These are phyloP conservation scores for Asclepias syriaca DNA, from an alignment of 257 asterid genomes.

Conservation along the genomic window DNA sequence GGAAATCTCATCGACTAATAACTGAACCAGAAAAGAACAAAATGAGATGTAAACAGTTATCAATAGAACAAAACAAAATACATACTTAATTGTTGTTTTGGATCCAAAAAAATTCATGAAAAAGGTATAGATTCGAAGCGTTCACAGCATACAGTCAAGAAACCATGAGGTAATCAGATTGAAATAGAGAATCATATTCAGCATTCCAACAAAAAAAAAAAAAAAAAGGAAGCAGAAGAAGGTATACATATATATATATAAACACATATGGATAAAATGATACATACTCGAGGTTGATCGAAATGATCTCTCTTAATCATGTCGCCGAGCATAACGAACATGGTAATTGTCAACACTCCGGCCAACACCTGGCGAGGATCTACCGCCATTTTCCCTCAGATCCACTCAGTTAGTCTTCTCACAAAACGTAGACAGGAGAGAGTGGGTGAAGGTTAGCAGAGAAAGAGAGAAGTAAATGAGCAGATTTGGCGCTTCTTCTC, in stretches of 20 bases:
- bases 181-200: background rate
- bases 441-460: conserved; percentile 4
- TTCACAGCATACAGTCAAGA: background rate
- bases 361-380: conserved; percentile 74
- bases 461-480: background rate
- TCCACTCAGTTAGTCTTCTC: conserved; percentile 15
- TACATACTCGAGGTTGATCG: conserved; percentile 23
- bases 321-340: conserved; percentile 68
- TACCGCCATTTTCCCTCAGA: conserved; percentile 47
- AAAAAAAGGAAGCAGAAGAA: no score
- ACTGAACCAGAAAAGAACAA: background rate
- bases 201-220: background rate
- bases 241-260: background rate
- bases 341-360: conserved; percentile 55
- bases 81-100: background rate
- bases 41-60: background rate
- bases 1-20: background rate
- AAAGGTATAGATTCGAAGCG: background rate
- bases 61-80: background rate
- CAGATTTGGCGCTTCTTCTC: background rate
- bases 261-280: no score
- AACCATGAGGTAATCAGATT: background rate
- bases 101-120: background rate
- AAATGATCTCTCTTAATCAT: conserved; percentile 71
- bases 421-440: background rate